Conservation (phyloP, 345 rosid species). For the Cochlearia excelsa region DNA sequence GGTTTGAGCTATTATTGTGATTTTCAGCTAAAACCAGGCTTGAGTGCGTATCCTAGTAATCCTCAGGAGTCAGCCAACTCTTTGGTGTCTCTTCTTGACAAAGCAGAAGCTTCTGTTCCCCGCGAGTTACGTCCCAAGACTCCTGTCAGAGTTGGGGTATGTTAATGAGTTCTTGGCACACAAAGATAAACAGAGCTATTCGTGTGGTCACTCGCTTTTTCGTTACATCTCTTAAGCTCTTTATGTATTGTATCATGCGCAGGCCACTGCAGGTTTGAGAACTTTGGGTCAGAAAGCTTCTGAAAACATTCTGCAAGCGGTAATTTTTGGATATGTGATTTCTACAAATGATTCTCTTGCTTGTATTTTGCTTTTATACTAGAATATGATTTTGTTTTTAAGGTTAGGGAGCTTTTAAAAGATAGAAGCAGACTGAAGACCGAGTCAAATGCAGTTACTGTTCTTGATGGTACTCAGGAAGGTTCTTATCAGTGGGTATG, state of each 20-base stretch:
- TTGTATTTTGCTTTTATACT: slow-evolving; percentile 18
- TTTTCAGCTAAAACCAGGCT: slow-evolving; percentile 70
- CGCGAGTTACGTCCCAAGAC: slow-evolving; percentile 66
- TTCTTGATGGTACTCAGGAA: slow-evolving; percentile 94
- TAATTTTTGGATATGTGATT: slow-evolving; percentile 31
- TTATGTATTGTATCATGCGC: not conserved
- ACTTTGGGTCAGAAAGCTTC: slow-evolving; percentile 75
- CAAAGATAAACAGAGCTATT: not conserved
- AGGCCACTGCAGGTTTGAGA: slow-evolving; percentile 99
- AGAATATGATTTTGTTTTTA: slow-evolving; percentile 28
- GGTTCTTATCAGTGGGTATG: slow-evolving; percentile 99
- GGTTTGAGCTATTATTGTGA: too few species aligned
- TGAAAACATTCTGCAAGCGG: slow-evolving; percentile 82
- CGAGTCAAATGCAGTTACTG: slow-evolving; percentile 60
- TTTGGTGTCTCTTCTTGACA: slow-evolving; percentile 63
- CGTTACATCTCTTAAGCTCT: not conserved
- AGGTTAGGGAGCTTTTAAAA: slow-evolving; percentile 86
- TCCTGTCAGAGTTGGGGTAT: slow-evolving; percentile 98
- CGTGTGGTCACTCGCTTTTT: not conserved
- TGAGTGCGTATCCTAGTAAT: slow-evolving; percentile 77
- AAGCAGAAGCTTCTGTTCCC: slow-evolving; percentile 85
- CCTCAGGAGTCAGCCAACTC: slow-evolving; percentile 74
- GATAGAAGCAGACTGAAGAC: slow-evolving; percentile 69
- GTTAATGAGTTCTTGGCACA: slow-evolving; percentile 11
- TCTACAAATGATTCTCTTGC: slow-evolving; percentile 4